These are phyloP conservation scores for Penicillium nordicum DNA, from an alignment of 2,329 filamentous ascomycete species.

Conservation along the genomic window DNA sequence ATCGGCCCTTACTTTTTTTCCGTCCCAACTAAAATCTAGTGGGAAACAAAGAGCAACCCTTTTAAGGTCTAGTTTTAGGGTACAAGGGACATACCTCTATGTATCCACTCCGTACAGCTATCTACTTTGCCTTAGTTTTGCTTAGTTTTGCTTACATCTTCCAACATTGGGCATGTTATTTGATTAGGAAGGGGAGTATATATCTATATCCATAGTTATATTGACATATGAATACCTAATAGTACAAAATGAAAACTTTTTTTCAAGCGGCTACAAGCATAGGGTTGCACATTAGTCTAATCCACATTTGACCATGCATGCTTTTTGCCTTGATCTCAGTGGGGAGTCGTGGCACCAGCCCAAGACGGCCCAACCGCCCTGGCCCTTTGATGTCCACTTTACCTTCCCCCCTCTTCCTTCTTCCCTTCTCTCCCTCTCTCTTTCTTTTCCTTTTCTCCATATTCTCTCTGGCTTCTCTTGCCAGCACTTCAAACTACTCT, in stretches of 20 bases:
- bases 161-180: background rate
- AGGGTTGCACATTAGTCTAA: conserved; percentile 22
- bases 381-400: conserved; percentile 26
- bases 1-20: conserved; percentile 18
- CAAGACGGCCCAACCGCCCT: conserved; percentile 39
- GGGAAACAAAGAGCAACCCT: background rate
- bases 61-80: conserved; percentile 3
- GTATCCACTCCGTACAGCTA: background rate
- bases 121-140: background rate
- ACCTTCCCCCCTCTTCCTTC: conserved; percentile 29
- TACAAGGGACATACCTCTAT: background rate
- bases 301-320: conserved; percentile 32
- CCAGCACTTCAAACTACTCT: background rate
- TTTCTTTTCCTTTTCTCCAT: conserved; percentile 4
- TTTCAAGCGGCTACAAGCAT: conserved; percentile 16
- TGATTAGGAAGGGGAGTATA: background rate
- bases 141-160: too few relatives aligned
- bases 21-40: conserved; percentile 9
- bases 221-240: background rate
- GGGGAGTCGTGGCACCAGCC: conserved; percentile 45
- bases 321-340: conserved; percentile 28
- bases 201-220: background rate
- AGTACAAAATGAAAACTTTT: background rate
- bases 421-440: conserved; percentile 5
- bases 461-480: conserved; percentile 4